Base-by-base conservation (phyloP, 805 yeast species). In the Yarrowia deformans region DNA sequence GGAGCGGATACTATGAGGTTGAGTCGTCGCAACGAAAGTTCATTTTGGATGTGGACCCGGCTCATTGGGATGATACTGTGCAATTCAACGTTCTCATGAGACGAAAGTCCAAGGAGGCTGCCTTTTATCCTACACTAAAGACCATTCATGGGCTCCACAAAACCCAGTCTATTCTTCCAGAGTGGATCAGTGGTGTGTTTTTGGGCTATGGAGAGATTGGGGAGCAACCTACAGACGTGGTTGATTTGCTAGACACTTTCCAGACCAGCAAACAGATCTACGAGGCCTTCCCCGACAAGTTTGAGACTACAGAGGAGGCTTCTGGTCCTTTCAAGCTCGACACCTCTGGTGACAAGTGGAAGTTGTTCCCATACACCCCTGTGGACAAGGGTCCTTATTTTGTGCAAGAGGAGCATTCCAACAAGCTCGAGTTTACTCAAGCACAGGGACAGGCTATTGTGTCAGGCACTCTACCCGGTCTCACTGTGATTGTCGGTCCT, bases 401-500 rank as follows among this genome's bases (percentile, higher is more conserved):
- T 48, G 39, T 23, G 16, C 34, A 69, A 12, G 61, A 29, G 7
- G 52, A 43, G 16, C 60, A 69, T 46, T 45, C 67, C 13, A 73
- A 72, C 45, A 61, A 39, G 55, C 54, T 72, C n/a, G 56, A 68
- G 14, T 76, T 69, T 50, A 72, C 77, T 0, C 68, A 68, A 9
- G 66, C 67, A 7, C 80, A 79, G 60, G 73, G 74, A 4, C 60
- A 73, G 29, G 77, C 80, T 0, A 68, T 80, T 9, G 58, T 76
- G 14, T 56, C 74, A 10, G 77, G 78, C 0, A 67, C 75, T 0
- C 23, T 66, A 1, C 84, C 87, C n/a, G 87, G 88, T 3, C 76
- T 90, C 8, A 79, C 85, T 6, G 84, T 90, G 39, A 84, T 90
- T 8, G 90, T 87, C 75, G 93, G 93, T 0, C 93, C 93, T 1